A percentile compares a stretch with the other conserved stretches of the same genome.
phyloP scores from a whole-genome alignment of 768 basidiomycete species.

The Suillus spraguei region DNA sequence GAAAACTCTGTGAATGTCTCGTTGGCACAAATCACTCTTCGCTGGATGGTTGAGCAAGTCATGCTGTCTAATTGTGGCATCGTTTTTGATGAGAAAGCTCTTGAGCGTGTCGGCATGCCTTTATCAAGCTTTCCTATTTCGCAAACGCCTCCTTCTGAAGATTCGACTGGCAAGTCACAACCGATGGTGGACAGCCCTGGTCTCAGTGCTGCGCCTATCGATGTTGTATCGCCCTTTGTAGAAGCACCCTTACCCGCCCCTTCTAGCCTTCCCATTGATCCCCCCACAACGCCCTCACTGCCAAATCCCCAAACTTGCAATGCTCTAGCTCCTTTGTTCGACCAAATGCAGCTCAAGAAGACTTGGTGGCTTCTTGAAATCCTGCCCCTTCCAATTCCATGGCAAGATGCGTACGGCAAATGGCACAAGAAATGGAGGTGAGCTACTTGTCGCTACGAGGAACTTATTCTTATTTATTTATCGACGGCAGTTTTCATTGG shows the following conservation, averaged over 20 bases:
- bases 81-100: constrained; percentile 52
- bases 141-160: constrained; percentile 9
- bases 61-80: constrained; percentile 60
- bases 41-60: constrained; percentile 81
- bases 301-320: constrained; percentile 21
- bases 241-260: neutral
- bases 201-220: neutral
- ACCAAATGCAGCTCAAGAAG: constrained; percentile 44
- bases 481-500: constrained; percentile 43
- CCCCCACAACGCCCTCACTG: neutral
- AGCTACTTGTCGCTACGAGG: constrained; percentile 27
- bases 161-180: neutral
- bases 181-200: neutral
- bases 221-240: neutral
- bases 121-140: constrained; percentile 12
- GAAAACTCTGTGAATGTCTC: constrained; percentile 40
- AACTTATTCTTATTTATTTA: constrained; percentile 6
- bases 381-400: constrained; percentile 52
- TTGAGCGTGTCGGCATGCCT: constrained; percentile 45
- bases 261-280: constrained; percentile 1
- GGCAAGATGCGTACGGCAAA: constrained; percentile 55
- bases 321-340: constrained; percentile 55
- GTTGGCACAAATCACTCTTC: constrained; percentile 63
- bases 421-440: constrained; percentile 63
- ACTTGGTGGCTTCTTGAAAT: constrained; percentile 79